Base-by-base conservation (phyloP, 208 protist genomes). In the Strigomonas culicis region DNA sequence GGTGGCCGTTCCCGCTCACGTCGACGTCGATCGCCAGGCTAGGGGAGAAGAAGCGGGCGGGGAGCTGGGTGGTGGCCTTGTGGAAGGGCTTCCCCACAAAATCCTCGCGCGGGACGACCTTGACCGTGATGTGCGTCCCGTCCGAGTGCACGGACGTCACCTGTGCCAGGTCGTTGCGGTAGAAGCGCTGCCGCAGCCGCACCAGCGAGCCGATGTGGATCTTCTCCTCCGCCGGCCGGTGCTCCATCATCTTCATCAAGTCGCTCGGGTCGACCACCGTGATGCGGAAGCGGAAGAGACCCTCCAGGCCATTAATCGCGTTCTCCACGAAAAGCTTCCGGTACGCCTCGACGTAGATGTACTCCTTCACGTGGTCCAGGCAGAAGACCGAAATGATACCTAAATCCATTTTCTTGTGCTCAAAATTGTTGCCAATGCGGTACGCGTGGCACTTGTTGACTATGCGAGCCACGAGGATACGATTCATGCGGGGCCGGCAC, bases 381-480 rank as follows among this genome's bases (percentile, higher is more conserved):
- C 77, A 78, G 65, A 97, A 97, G 28, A 90, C 89, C n/a, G 92
- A 97, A 52, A 95, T 93, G 61, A 97, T 92, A 59, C 89, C 89
- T 28, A 97, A 75, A 58, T 97, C 92, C 0, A 88, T 78, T 52
- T 88, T 90, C 22, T 84, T 79, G 10, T 69, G 47, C 65, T 92
- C 81, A 57, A 84, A 88, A 70, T 95, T 94, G 41, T 74, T 58
- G 19, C 89, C 87, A n/a, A 86, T 82, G 44, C 86, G 82, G 68
- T 88, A 92, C 21, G 77, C 72, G 61, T 94, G 93, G 75, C 92
- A 97, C 71, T 97, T 97, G 75, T 97, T 94, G 51, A 97, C 84
- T 50, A 97, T 88, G 25, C 90, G 90, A 25, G 87, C 86, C 30
- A 96, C 90, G 41, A 97, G 77, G 39, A 89, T 46, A 10, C 88